These are phyloP conservation scores for Letharia lupina DNA, from an alignment of 495 filamentous ascomycete genomes.

Conservation along the genomic window DNA sequence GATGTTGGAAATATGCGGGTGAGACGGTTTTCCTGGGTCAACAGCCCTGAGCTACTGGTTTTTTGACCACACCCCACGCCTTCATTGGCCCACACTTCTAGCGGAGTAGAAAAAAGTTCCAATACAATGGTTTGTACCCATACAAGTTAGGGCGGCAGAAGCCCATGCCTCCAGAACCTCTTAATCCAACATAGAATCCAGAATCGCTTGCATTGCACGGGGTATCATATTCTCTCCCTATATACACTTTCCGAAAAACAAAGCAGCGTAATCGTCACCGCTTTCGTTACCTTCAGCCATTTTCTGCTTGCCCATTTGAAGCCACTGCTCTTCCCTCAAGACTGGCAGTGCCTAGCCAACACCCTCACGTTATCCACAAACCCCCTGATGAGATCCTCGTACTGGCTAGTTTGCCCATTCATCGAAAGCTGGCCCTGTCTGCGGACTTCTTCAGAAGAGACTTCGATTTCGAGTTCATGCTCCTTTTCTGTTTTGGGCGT, in stretches of 20 bases:
- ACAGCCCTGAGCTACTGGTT: too few relatives aligned
- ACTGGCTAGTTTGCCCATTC: conserved; percentile 53
- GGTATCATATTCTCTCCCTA: conserved; percentile 12
- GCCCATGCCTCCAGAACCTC: background rate
- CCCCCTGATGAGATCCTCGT: conserved; percentile 66
- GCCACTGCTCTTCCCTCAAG: background rate
- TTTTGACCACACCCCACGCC: background rate
- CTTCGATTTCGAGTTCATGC: conserved; percentile 83
- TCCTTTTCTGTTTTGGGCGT: conserved; percentile 51
- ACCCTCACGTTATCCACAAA: conserved; percentile 77
- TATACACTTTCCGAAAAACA: background rate
- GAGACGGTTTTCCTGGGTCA: background rate
- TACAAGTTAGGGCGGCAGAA: background rate
- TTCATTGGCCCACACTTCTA: background rate
- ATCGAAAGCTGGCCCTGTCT: conserved; percentile 58
- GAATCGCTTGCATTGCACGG: conserved; percentile 10
- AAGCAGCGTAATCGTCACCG: background rate
- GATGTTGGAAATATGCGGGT: background rate
- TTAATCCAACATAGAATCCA: background rate
- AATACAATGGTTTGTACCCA: background rate
- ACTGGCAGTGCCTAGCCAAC: conserved; percentile 40
- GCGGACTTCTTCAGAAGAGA: conserved; percentile 56
- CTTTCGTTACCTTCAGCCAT: background rate
- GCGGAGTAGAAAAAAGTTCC: background rate
- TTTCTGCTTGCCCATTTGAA: background rate